These are phyloP conservation scores for Parachaetomium inaequale DNA, from an alignment of 495 filamentous ascomycete genomes.

Conservation along the genomic window DNA sequence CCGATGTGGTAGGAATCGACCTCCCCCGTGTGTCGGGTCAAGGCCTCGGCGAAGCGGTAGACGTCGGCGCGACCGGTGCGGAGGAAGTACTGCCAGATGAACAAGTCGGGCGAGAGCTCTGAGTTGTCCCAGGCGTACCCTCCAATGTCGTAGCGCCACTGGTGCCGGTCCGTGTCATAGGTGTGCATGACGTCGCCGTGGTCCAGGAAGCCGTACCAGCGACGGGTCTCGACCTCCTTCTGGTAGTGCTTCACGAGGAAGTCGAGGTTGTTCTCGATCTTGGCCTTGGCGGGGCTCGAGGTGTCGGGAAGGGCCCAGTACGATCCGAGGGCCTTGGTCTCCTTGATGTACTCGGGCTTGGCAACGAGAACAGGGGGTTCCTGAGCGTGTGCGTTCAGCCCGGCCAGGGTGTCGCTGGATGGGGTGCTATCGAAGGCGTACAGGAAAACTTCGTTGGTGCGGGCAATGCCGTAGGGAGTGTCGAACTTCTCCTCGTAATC, in stretches of 20 bases:
- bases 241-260: conserved; percentile 8
- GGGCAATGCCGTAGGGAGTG: conserved; percentile 3
- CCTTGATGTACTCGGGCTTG: conserved; percentile 1
- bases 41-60: conserved; percentile 3
- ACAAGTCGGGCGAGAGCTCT: conserved; percentile 6
- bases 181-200: conserved; percentile 10
- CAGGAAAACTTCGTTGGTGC: conserved; percentile 7
- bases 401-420: conserved; percentile 6
- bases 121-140: conserved; percentile 7
- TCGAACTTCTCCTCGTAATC: not conserved
- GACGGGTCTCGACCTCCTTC: conserved; percentile 2
- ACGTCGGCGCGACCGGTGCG: conserved; percentile 7
- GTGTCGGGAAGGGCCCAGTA: conserved; percentile 4
- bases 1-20: conserved; percentile 6
- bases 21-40: conserved; percentile 4
- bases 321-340: conserved; percentile 2
- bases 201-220: conserved; percentile 9
- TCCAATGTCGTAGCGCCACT: conserved; percentile 9
- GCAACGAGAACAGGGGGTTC: conserved; percentile 4
- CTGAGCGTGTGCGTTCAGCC: not conserved
- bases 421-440: conserved; percentile 2
- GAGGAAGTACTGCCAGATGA: conserved; percentile 6
- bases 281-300: conserved; percentile 2
- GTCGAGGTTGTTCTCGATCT: conserved; percentile 2
- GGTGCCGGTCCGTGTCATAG: not conserved